A percentile compares a stretch with the other conserved stretches of the same genome.
Conservation (phyloP, 495 filamentous ascomycete genomes). For the Thozetella sp. region DNA sequence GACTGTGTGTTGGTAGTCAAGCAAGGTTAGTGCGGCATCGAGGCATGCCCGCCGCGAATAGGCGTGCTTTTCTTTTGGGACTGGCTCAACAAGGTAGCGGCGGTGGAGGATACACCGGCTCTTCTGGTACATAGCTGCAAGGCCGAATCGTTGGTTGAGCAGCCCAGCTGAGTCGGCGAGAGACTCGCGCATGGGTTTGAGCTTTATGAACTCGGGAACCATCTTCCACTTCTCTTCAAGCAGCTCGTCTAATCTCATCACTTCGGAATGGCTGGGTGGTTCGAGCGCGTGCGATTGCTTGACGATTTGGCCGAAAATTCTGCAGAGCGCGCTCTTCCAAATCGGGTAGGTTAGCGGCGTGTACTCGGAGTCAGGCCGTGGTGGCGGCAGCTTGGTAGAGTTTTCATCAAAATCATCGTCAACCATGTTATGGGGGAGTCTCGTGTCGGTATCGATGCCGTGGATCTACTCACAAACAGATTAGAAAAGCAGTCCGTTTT, state of each 20-base stretch:
- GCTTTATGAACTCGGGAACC: slow-evolving; percentile 60
- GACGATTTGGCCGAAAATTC: slow-evolving; percentile 37
- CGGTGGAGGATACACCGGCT: slow-evolving; percentile 75
- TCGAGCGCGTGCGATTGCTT: slow-evolving; percentile 36
- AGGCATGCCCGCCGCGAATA: slow-evolving; percentile 71
- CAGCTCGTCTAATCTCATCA: slow-evolving; percentile 64
- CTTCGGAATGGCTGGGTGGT: slow-evolving; percentile 60
- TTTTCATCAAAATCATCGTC: slow-evolving; percentile 52
- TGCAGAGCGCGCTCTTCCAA: slow-evolving; percentile 40
- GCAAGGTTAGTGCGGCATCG: slow-evolving; percentile 65
- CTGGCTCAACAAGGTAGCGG: slow-evolving; percentile 62
- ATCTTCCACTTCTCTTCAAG: slow-evolving; percentile 59
- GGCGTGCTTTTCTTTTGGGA: slow-evolving; percentile 59
- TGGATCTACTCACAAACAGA: too few relatives aligned
- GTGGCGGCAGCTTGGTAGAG: slow-evolving; percentile 37
- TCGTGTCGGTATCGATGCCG: slow-evolving; percentile 47
- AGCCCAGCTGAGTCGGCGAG: slow-evolving; percentile 61
- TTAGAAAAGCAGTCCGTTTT: too few relatives aligned
- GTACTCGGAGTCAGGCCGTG: slow-evolving; percentile 42
- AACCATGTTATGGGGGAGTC: slow-evolving; percentile 43
- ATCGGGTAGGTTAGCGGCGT: slow-evolving; percentile 51
- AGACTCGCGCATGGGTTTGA: slow-evolving; percentile 62
- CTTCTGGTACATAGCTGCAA: slow-evolving; percentile 74
- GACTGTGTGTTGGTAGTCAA: slow-evolving; percentile 44
- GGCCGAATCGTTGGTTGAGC: slow-evolving; percentile 69